These are phyloP conservation scores for Cladorrhinum samala DNA, from an alignment of 495 filamentous ascomycete genomes.

Conservation along the genomic window DNA sequence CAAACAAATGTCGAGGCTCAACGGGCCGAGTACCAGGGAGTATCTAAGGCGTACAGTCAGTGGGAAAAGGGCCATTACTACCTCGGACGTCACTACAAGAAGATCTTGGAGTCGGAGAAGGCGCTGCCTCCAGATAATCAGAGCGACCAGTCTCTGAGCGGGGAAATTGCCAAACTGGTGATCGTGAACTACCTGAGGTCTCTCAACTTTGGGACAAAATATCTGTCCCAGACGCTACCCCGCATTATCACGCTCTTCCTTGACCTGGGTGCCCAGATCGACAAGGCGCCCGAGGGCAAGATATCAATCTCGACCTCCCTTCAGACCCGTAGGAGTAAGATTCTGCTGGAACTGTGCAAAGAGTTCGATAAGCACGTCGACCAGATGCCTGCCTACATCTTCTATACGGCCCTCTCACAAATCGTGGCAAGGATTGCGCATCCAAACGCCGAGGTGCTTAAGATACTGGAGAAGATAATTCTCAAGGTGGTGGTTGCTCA, in stretches of 20 bases:
- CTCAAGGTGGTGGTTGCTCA: conserved; percentile 70
- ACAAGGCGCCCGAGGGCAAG: conserved; percentile 60
- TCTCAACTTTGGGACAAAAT: conserved; percentile 81
- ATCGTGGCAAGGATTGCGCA: conserved; percentile 89
- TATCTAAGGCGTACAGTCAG: conserved; percentile 51
- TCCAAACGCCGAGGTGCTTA: conserved; percentile 67
- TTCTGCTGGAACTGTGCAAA: conserved; percentile 63
- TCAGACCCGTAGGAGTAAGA: conserved; percentile 45
- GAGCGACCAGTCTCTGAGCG: conserved; percentile 52
- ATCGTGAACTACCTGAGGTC: conserved; percentile 90
- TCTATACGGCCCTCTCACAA: conserved; percentile 89
- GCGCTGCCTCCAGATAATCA: conserved; percentile 61
- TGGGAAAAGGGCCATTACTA: conserved; percentile 99
- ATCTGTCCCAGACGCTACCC: conserved; percentile 88
- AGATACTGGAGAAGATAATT: conserved; percentile 69
- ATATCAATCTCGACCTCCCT: conserved; percentile 59
- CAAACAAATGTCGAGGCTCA: conserved; percentile 78
- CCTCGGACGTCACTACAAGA: conserved; percentile 95
- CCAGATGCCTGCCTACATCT: conserved; percentile 75
- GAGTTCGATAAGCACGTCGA: conserved; percentile 67
- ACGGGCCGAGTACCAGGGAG: conserved; percentile 70
- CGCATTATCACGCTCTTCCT: conserved; percentile 89
- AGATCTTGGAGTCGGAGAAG: conserved; percentile 85
- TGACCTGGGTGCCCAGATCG: conserved; percentile 72
- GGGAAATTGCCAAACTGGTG: conserved; percentile 81